Conservation (phyloP, 2,329 filamentous ascomycete species). For the Rhynchosporium agropyri region DNA sequence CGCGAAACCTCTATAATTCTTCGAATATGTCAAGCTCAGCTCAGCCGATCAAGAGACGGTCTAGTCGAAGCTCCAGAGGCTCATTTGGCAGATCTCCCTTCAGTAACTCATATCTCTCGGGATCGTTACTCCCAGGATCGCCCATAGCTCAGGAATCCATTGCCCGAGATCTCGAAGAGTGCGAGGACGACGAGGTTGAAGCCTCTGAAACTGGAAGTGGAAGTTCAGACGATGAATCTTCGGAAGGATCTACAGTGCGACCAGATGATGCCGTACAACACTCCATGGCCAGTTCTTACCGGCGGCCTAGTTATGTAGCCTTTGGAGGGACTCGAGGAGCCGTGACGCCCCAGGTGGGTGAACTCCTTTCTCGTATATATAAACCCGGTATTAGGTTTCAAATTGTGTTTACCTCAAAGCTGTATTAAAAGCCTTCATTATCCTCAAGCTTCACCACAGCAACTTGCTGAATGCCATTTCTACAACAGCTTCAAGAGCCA, state of each 20-base stretch:
- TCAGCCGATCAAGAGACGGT: slow-evolving; percentile 30
- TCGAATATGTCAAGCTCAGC: slow-evolving; percentile 38
- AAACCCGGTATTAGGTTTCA: neutral
- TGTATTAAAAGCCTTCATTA: neutral
- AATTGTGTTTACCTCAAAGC: neutral
- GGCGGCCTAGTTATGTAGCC: slow-evolving; percentile 75
- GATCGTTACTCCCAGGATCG: slow-evolving; percentile 63
- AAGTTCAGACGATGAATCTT: slow-evolving; percentile 47
- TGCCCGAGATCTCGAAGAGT: slow-evolving; percentile 67
- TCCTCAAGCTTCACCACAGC: too few species aligned
- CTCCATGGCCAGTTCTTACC: slow-evolving; percentile 68
- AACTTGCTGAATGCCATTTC: neutral
- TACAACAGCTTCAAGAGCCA: slow-evolving; percentile 33
- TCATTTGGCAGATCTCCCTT: slow-evolving; percentile 42
- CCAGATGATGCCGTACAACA: slow-evolving; percentile 44
- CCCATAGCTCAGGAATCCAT: slow-evolving; percentile 68
- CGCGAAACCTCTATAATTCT: neutral
- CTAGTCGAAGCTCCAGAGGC: slow-evolving; percentile 30
- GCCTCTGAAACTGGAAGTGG: slow-evolving; percentile 46
- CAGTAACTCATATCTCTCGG: slow-evolving; percentile 53
- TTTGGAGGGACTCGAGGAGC: slow-evolving; percentile 71
- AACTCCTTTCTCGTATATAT: slow-evolving; percentile 31
- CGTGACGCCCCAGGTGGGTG: slow-evolving; percentile 59
- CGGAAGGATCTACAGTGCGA: slow-evolving; percentile 42
- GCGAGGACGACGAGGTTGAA: slow-evolving; percentile 57